These are phyloP conservation scores for Aspergillus spinulosporus DNA, from an alignment of 2,329 filamentous ascomycete species.

Conservation along the genomic window DNA sequence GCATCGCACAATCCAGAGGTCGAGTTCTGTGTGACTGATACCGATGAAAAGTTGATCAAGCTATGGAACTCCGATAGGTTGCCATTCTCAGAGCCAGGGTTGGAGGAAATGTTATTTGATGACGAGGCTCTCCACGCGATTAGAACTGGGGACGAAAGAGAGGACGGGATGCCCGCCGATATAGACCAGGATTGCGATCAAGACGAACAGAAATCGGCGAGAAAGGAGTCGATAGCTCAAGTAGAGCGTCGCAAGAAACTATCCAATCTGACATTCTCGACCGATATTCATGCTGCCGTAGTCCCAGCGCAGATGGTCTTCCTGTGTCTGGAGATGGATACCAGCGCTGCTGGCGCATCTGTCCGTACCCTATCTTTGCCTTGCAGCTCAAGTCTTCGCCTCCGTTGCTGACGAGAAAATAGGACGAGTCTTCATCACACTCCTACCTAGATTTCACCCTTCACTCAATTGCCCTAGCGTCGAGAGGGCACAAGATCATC, in stretches of 20 bases:
- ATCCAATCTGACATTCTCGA: slow-evolving; percentile 24
- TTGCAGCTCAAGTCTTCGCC: not conserved
- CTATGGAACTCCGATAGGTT: slow-evolving; percentile 31
- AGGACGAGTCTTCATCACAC: slow-evolving; percentile 3
- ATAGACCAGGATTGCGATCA: not conserved
- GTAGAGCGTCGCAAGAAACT: slow-evolving; percentile 12
- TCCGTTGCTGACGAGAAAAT: not conserved
- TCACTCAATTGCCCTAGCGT: slow-evolving; percentile 21
- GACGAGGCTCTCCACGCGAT: slow-evolving; percentile 3
- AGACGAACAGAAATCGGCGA: not conserved
- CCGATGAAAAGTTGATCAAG: slow-evolving; percentile 24
- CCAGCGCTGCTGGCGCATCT: not conserved
- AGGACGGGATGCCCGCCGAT: no score
- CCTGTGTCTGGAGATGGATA: slow-evolving; percentile 17
- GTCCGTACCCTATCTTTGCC: not conserved
- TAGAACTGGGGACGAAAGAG: no score
- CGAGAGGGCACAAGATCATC: slow-evolving; percentile 24
- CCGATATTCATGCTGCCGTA: slow-evolving; percentile 20
- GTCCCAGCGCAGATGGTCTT: slow-evolving; percentile 23
- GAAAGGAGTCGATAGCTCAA: not conserved
- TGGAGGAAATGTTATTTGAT: slow-evolving; percentile 27
- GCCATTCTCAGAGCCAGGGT: slow-evolving; percentile 29
- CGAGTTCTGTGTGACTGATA: slow-evolving; percentile 30
- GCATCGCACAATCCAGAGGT: slow-evolving; percentile 30
- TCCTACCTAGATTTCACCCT: slow-evolving; percentile 14